These are phyloP conservation scores for Bruguiera gymnorhiza DNA, from an alignment of 345 rosid genomes.

Conservation along the genomic window DNA sequence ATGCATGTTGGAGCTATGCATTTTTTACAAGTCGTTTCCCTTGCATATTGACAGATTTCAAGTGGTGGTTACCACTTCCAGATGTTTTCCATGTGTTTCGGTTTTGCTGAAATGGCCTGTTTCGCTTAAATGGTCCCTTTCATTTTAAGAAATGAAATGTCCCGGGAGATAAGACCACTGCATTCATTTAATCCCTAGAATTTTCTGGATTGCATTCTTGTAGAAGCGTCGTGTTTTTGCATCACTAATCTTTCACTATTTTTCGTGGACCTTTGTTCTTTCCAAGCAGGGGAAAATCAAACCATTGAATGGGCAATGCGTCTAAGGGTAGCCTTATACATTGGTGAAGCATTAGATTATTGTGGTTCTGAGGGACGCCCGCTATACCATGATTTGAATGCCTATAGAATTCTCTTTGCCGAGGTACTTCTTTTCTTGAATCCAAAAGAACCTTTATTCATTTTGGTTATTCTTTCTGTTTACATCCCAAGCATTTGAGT, in stretches of 20 bases:
- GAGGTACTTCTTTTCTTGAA: slow-evolving; percentile 51
- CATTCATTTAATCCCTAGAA: no score
- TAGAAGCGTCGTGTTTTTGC: no score
- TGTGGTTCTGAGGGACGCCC: slow-evolving; percentile 74
- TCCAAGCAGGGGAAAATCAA: slow-evolving; percentile 82
- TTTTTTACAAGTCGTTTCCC: no score
- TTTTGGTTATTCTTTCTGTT: not conserved
- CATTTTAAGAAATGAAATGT: no score
- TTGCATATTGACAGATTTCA: no score
- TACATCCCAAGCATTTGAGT: slow-evolving; percentile 9
- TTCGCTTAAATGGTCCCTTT: not conserved
- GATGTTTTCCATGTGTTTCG: not conserved
- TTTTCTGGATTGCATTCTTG: no score
- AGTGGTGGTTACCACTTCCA: no score
- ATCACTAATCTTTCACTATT: no score
- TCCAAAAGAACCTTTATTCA: not conserved
- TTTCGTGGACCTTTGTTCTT: slow-evolving; percentile 12
- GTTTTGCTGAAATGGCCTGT: not conserved
- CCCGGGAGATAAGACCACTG: no score
- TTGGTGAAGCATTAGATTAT: slow-evolving; percentile 91
- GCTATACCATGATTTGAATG: slow-evolving; percentile 91
- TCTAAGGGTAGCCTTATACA: slow-evolving; percentile 78
- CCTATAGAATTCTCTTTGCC: slow-evolving; percentile 94
- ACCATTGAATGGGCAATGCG: slow-evolving; percentile 97
- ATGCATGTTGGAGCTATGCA: no score